Conservation (phyloP, 371 early-diverging fungal genomes). For the Chytridium lagenaria region DNA sequence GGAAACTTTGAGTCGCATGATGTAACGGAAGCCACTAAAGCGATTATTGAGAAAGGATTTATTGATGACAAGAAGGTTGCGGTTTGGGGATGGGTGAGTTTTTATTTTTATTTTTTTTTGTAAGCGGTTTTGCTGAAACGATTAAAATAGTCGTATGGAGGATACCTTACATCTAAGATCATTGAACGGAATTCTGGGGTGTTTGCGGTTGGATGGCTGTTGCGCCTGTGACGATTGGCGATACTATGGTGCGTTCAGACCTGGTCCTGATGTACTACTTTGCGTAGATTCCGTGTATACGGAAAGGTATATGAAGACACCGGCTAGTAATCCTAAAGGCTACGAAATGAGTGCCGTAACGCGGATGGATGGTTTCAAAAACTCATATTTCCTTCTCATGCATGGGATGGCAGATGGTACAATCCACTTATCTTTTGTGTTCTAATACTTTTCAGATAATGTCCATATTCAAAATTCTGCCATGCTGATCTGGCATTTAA, state of each 20-base stretch:
- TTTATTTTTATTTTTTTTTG: neutral
- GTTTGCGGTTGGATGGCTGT: slow-evolving; percentile 90
- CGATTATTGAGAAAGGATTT: slow-evolving; percentile 67
- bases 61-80: slow-evolving; percentile 83
- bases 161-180: slow-evolving; percentile 84
- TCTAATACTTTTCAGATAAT: neutral
- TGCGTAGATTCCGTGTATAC: slow-evolving; percentile 91
- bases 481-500: slow-evolving; percentile 76
- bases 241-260: slow-evolving; percentile 61
- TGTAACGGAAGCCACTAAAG: slow-evolving; percentile 82
- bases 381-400: slow-evolving; percentile 78
- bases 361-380: slow-evolving; percentile 82
- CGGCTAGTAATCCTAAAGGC: slow-evolving; percentile 75
- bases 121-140: neutral
- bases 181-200: slow-evolving; percentile 84
- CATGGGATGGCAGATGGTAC: slow-evolving; percentile 95
- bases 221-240: slow-evolving; percentile 97
- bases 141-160: slow-evolving; percentile 81
- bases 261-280: too few species aligned
- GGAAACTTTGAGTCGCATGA: slow-evolving; percentile 87
- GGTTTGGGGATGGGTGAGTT: slow-evolving; percentile 88
- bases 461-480: slow-evolving; percentile 83
- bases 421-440: slow-evolving; percentile 8
- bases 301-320: slow-evolving; percentile 95
- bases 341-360: slow-evolving; percentile 80